phyloP scores from a whole-genome alignment of 495 filamentous ascomycete genomes.

The Pseudevernia furfuracea region DNA sequence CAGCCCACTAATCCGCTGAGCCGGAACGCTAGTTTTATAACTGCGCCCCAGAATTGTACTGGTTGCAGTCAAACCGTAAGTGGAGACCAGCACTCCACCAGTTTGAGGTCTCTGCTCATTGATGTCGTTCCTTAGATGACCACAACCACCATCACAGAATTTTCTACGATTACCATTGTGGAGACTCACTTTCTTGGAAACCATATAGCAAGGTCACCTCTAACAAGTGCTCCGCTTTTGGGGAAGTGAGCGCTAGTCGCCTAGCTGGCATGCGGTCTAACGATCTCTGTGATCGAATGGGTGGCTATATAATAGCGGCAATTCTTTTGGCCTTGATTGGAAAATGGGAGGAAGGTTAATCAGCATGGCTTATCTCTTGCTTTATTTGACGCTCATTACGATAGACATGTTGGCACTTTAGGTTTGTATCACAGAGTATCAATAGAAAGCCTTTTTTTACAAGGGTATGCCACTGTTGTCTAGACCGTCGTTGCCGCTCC shows the following conservation, averaged over 20 bases:
- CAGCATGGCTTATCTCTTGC: neutral
- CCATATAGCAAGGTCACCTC: neutral
- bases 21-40: neutral
- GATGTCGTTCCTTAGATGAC: neutral
- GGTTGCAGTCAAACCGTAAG: neutral
- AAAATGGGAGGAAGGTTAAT: neutral
- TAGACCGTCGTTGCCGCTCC: no score
- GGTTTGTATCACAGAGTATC: neutral
- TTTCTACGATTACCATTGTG: neutral
- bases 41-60: neutral
- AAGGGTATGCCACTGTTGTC: neutral
- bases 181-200: neutral
- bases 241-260: neutral
- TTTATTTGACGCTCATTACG: neutral
- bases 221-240: neutral
- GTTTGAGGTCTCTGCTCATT: neutral
- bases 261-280: neutral
- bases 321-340: neutral
- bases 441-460: neutral
- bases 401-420: neutral
- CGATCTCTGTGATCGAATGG: neutral
- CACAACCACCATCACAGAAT: neutral
- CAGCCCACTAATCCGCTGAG: neutral
- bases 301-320: neutral
- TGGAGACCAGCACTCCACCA: neutral